Conservation (phyloP, 257 asterid genomes). For the Gentiana macrophylla region DNA sequence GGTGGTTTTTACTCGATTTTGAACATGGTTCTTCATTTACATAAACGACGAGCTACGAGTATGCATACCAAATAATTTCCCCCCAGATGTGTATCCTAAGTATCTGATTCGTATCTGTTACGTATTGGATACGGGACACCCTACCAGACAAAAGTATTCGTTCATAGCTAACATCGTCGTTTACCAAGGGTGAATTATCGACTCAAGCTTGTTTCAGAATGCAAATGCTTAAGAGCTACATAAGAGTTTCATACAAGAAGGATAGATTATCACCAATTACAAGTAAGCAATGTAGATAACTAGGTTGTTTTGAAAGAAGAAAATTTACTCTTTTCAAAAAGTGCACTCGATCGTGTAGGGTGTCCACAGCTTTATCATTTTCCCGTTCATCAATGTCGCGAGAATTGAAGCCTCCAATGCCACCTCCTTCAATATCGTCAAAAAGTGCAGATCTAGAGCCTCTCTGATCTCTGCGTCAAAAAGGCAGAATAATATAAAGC, state of each 20-base stretch:
- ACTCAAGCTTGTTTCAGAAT: not conserved
- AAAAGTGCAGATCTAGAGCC: conserved; percentile 64
- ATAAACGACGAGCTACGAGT: too few species aligned
- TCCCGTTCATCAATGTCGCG: conserved; percentile 56
- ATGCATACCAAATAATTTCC: too few species aligned
- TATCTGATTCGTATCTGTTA: too few species aligned
- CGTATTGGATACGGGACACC: too few species aligned
- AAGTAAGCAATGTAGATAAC: not conserved
- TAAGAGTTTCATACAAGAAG: not conserved
- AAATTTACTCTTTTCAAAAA: conserved; percentile 63
- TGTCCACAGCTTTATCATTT: conserved; percentile 64
- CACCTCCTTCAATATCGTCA: conserved; percentile 81
- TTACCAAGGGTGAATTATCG: not conserved
- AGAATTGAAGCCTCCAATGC: conserved; percentile 55
- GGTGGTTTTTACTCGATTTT: too few species aligned
- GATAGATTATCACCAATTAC: not conserved
- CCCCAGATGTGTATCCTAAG: too few species aligned
- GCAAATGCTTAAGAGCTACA: too few species aligned
- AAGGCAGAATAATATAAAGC: not conserved
- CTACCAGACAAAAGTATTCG: not conserved
- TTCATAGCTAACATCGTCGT: not conserved
- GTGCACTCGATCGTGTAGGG: conserved; percentile 85
- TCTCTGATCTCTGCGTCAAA: conserved; percentile 60
- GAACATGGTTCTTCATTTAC: too few species aligned
- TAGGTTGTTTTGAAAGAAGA: too few species aligned